These are phyloP conservation scores for Stentor coeruleus DNA, from an alignment of 73 alveolate species.

Conservation along the genomic window DNA sequence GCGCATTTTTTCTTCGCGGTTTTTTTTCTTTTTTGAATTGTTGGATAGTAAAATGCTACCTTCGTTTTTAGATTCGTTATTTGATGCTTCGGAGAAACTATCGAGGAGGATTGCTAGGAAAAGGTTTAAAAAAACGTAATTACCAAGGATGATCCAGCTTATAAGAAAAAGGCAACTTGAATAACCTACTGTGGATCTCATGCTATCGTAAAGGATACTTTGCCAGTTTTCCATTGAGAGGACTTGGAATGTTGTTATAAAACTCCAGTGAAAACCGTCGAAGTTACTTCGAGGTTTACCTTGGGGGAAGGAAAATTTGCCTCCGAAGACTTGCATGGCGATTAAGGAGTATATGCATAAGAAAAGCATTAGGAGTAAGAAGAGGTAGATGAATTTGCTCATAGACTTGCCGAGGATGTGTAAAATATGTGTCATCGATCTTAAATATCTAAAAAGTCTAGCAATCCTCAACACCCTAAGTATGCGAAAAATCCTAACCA, in stretches of 20 bases:
- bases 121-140: conserved; percentile 87
- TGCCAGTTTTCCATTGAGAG: conserved; percentile 83
- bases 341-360: conserved; percentile 59
- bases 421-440: conserved; percentile 69
- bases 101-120: conserved; percentile 90
- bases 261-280: conserved; percentile 62
- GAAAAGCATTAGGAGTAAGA: conserved; percentile 60
- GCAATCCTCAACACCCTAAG: conserved; percentile 41
- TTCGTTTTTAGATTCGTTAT: conserved; percentile 39
- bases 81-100: conserved; percentile 65
- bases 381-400: conserved; percentile 43
- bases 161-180: conserved; percentile 51
- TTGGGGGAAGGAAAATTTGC: conserved; percentile 37
- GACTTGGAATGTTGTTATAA: conserved; percentile 62
- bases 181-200: conserved; percentile 28
- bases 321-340: conserved; percentile 38
- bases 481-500: conserved; percentile 67
- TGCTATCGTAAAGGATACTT: conserved; percentile 43
- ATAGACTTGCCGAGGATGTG: conserved; percentile 56
- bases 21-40: not conserved
- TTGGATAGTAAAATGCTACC: conserved; percentile 24
- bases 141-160: conserved; percentile 92
- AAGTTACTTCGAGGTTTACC: conserved; percentile 39
- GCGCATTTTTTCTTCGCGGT: not conserved
- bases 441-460: conserved; percentile 47